Evolutionary conservation across 495 filamentous ascomycete species (phyloP).

Genomic region (Neurospora terricola): DNA sequence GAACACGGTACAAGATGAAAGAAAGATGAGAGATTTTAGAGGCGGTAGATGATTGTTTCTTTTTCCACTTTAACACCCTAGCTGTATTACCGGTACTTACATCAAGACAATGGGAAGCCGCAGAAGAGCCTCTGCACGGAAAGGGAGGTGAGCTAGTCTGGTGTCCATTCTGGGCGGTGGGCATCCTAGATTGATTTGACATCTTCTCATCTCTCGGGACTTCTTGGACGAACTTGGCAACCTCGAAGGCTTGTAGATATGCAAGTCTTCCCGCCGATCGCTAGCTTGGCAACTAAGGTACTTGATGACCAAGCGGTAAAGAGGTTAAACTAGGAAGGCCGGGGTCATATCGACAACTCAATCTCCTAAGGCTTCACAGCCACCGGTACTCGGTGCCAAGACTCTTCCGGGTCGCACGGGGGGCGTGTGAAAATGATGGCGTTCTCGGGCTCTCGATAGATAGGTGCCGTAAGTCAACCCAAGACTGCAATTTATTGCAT

Average conservation of each 20-base stretch:
- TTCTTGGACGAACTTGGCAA: slow-evolving; percentile 13
- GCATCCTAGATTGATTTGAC: slow-evolving; percentile 17
- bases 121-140: slow-evolving; percentile 19
- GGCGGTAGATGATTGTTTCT: neutral
- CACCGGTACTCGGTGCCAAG: slow-evolving; percentile 9
- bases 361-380: slow-evolving; percentile 12
- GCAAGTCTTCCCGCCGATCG: slow-evolving; percentile 16
- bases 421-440: slow-evolving; percentile 17
- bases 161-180: slow-evolving; percentile 15
- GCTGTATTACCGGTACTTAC: neutral
- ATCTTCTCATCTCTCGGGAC: slow-evolving; percentile 10
- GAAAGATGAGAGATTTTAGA: neutral
- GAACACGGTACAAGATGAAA: neutral
- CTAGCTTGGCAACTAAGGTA: slow-evolving; percentile 2
- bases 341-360: slow-evolving; percentile 4
- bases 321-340: slow-evolving; percentile 16
- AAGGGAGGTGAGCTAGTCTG: slow-evolving; percentile 14
- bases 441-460: neutral
- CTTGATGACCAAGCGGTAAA: slow-evolving; percentile 5
- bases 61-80: neutral
- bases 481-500: slow-evolving; percentile 50
- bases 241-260: slow-evolving; percentile 15
- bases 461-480: neutral
- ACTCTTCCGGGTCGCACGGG: slow-evolving; percentile 2
- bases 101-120: slow-evolving; percentile 12